Evolutionary conservation across 2,329 filamentous ascomycete species (phyloP).

Genomic region (Fusarium buharicum): DNA sequence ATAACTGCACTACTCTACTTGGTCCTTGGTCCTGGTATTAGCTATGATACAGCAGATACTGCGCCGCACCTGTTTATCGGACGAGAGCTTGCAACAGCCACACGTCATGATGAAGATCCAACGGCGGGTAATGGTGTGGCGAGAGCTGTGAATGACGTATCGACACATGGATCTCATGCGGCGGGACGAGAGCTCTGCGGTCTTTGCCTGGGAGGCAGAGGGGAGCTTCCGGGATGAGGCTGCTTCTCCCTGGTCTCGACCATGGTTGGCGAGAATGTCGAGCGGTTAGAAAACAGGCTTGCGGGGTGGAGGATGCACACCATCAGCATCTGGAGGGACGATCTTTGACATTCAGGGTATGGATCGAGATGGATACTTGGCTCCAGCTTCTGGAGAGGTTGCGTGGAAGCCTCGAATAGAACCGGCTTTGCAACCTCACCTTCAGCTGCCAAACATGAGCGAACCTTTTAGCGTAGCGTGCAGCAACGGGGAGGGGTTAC

Average conservation of each 20-base stretch:
- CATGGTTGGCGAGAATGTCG: conserved; percentile 1
- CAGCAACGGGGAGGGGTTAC: conserved; percentile 37
- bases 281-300: conserved; percentile 37
- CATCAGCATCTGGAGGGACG: conserved; percentile 8
- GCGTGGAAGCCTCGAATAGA: conserved; percentile 14
- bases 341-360: conserved; percentile 32
- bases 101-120: conserved; percentile 45
- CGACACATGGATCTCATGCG: conserved; percentile 26
- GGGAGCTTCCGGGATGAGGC: conserved; percentile 26
- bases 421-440: conserved; percentile 1
- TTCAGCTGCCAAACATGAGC: conserved; percentile 2
- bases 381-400: conserved; percentile 11
- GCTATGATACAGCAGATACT: conserved; percentile 36
- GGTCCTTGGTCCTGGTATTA: conserved; percentile 7
- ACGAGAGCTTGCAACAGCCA: conserved; percentile 36
- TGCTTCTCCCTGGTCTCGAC: conserved; percentile 16
- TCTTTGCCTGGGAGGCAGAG: conserved; percentile 5
- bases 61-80: conserved; percentile 30
- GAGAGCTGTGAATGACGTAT: conserved; percentile 43
- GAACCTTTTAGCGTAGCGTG: conserved; percentile 9
- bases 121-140: conserved; percentile 37
- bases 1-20: neutral
- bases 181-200: conserved; percentile 15
- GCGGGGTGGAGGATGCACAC: conserved; percentile 36
- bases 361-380: conserved; percentile 39